These are phyloP conservation scores for Rhodotorula kratochvilovae DNA, from an alignment of 768 basidiomycete species.

Conservation along the genomic window DNA sequence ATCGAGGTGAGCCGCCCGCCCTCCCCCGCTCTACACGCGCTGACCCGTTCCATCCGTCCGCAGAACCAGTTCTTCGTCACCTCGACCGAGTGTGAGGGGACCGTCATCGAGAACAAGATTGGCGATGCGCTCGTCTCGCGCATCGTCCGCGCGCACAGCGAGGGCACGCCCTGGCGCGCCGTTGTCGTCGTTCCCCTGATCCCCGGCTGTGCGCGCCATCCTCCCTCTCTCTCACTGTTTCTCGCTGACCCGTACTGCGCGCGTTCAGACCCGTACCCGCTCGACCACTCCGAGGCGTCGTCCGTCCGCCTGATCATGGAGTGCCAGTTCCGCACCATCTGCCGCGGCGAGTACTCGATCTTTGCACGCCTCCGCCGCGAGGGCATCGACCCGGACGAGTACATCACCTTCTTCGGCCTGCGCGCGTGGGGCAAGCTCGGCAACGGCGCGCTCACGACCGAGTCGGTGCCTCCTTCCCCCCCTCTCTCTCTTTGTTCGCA, in stretches of 20 bases:
- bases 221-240: no score
- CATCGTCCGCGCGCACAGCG: slow-evolving; percentile 78
- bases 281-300: slow-evolving; percentile 88
- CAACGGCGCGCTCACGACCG: slow-evolving; percentile 75
- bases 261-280: slow-evolving; percentile 51
- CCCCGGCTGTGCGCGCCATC: slow-evolving; percentile 77
- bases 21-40: slow-evolving; percentile 43
- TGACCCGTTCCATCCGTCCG: background rate
- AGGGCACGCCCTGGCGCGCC: slow-evolving; percentile 79
- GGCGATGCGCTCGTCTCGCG: slow-evolving; percentile 89
- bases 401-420: slow-evolving; percentile 83
- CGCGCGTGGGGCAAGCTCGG: slow-evolving; percentile 91
- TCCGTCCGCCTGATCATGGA: slow-evolving; percentile 92
- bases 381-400: slow-evolving; percentile 86
- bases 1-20: slow-evolving; percentile 54
- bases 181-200: slow-evolving; percentile 86
- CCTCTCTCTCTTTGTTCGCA: background rate
- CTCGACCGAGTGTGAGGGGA: slow-evolving; percentile 71
- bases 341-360: slow-evolving; percentile 84
- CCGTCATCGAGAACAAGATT: slow-evolving; percentile 84
- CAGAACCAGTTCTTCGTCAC: slow-evolving; percentile 54
- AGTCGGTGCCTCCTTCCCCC: slow-evolving; percentile 53
- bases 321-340: slow-evolving; percentile 85
- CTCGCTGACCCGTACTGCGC: background rate
- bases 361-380: slow-evolving; percentile 77